These are phyloP conservation scores for Coemansia javaensis DNA, from an alignment of 192 early-diverging fungal species.

Conservation along the genomic window DNA sequence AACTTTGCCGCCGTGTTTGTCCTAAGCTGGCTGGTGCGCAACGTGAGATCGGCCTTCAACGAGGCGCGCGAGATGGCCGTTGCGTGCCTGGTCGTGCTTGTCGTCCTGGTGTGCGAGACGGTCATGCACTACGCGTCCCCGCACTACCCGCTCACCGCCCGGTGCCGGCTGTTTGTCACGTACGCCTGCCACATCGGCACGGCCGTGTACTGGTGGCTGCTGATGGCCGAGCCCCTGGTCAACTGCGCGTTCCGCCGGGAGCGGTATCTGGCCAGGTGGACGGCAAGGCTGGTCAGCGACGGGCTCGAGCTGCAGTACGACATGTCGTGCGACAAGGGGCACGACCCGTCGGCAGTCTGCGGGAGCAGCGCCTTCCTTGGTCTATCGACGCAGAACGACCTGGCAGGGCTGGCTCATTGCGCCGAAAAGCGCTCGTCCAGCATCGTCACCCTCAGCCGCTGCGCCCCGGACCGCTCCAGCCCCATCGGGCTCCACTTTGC, in stretches of 20 bases:
- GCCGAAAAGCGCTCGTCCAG: no score
- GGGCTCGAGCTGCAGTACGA: slow-evolving; percentile 21
- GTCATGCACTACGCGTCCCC: slow-evolving; percentile 16
- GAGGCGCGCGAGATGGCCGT: slow-evolving; percentile 31
- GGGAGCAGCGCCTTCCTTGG: no score
- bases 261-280: slow-evolving; percentile 17
- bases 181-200: slow-evolving; percentile 11
- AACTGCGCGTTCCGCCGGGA: slow-evolving; percentile 20
- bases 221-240: slow-evolving; percentile 18
- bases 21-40: slow-evolving; percentile 21
- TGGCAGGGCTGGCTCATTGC: no score
- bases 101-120: slow-evolving; percentile 12
- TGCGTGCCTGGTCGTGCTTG: slow-evolving; percentile 16
- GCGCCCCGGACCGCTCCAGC: no score
- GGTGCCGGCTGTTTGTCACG: slow-evolving; percentile 13
- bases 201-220: slow-evolving; percentile 15
- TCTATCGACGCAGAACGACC: no score
- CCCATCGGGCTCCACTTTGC: no score
- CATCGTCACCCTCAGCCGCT: no score
- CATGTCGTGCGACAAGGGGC: no score
- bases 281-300: slow-evolving; percentile 11
- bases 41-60: slow-evolving; percentile 40
- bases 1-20: slow-evolving; percentile 7
- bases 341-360: no score
- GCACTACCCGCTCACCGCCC: slow-evolving; percentile 11